Evolutionary conservation across 2,329 filamentous ascomycete genomes (phyloP).

Genomic region (Metarhizium humberi): DNA sequence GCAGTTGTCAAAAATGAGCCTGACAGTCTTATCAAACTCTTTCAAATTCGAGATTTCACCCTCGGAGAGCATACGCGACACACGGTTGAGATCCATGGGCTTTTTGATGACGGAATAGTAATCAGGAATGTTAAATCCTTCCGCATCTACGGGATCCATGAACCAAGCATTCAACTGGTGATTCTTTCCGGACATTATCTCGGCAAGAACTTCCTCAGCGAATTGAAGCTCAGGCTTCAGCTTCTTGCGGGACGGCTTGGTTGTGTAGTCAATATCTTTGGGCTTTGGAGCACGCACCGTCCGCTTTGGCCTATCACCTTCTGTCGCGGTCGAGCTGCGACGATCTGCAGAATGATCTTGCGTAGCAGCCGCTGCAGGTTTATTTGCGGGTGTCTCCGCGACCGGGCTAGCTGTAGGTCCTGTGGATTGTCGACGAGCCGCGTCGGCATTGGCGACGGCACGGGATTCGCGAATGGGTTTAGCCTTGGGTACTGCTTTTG

Average conservation of each 20-base stretch:
- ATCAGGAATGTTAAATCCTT: constrained; percentile 84
- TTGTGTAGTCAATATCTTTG: constrained; percentile 82
- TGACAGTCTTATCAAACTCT: constrained; percentile 78
- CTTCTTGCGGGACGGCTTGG: constrained; percentile 73
- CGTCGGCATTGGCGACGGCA: constrained; percentile 15
- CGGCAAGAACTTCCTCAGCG: constrained; percentile 70
- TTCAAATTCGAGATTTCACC: constrained; percentile 75
- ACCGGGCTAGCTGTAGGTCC: constrained; percentile 21
- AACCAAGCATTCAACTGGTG: constrained; percentile 63
- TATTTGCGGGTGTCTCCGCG: constrained; percentile 12
- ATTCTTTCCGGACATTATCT: constrained; percentile 69
- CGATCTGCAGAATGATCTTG: constrained; percentile 15
- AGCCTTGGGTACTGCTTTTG: constrained; percentile 37
- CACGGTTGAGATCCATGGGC: constrained; percentile 89
- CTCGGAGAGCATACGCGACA: constrained; percentile 63
- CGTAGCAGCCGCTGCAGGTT: constrained; percentile 9
- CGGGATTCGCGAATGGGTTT: constrained; percentile 28
- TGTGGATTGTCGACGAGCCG: constrained; percentile 18
- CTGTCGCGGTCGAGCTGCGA: constrained; percentile 68
- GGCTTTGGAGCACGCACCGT: constrained; percentile 87
- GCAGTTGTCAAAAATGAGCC: constrained; percentile 81
- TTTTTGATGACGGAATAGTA: constrained; percentile 94
- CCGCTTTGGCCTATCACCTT: constrained; percentile 77
- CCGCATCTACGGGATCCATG: constrained; percentile 77
- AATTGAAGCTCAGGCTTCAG: constrained; percentile 83